Base-by-base conservation (phyloP, 2,329 filamentous ascomycete species). In the Cladophialophora chaetospira region DNA sequence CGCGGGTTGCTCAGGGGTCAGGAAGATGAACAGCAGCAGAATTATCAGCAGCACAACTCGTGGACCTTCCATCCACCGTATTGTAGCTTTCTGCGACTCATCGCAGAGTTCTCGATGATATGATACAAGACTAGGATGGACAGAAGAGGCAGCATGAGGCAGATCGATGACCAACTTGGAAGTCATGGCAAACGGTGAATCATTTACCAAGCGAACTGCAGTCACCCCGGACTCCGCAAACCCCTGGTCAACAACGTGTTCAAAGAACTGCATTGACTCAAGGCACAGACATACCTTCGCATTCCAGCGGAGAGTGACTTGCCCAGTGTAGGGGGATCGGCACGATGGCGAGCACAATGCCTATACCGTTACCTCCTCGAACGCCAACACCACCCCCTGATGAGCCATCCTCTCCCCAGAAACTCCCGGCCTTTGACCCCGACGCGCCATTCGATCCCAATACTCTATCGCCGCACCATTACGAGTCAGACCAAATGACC, bases 361-460 rank as follows among this genome's bases (percentile, higher is more conserved):
- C 83, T 49, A 78, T 84, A 61, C 82, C 82, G 55, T 71, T 79
- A 38, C 84, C 83, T 59, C 84, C 85, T 54, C 78, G 82, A 64
- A 86, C 85, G 28, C 84, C 84, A 10, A 86, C 85, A 65, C 85
- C 85, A 63, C 84, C 84, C 62, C 78, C 81, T 67, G 79, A 83
- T 63, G 75, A 79, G 35, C 53, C 54, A 10, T 42, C 53, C 25
- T 60, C 60, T 11, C 56, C 53, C 21, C 53, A 49, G 28, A 52
- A 44, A 26, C 61, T 66, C 54, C 53, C 63, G 21, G 63, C 60
- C 35, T 58, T 63, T 35, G 60, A 61, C 42, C 56, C 68, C 60
- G 65, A 62, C 17, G 55, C 56, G 53, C 57, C 58, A n/a, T 73
- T 72, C 58, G 74, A 81, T 66, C 71, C 73, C 13, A 74, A 76